Percentiles rank a stretch among this genome's conserved stretches.
phyloP scores from a whole-genome alignment of 2,329 filamentous ascomycete species.

The Fusarium dimerum region DNA sequence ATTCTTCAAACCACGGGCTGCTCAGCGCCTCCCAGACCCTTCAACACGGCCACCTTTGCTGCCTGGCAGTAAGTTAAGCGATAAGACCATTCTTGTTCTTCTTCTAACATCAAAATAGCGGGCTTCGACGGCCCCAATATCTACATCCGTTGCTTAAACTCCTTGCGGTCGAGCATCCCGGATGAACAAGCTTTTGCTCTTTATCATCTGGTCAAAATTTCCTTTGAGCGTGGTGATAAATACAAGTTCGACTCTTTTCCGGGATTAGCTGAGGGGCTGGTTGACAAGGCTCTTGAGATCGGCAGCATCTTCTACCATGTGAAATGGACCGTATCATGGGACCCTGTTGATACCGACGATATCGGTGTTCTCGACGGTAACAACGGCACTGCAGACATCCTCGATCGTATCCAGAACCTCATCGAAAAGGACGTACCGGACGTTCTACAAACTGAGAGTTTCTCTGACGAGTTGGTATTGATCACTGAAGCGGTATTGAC shows the following conservation, averaged over 20 bases:
- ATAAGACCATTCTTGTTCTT: background rate
- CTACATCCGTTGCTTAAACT: constrained; percentile 83
- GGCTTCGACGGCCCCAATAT: constrained; percentile 82
- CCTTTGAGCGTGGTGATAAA: constrained; percentile 90
- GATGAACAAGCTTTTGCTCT: constrained; percentile 90
- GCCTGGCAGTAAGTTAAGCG: constrained; percentile 59
- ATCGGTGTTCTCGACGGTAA: constrained; percentile 46
- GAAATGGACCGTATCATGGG: constrained; percentile 77
- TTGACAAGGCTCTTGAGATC: constrained; percentile 80
- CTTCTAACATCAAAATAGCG: constrained; percentile 33
- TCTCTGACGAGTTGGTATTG: constrained; percentile 70
- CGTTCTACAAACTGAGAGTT: constrained; percentile 71
- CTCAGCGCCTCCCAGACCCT: constrained; percentile 37
- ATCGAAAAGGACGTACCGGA: constrained; percentile 61
- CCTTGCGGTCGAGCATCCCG: constrained; percentile 75
- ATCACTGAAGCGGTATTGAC: constrained; percentile 86
- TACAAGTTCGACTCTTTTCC: constrained; percentile 94
- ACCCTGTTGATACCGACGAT: constrained; percentile 54
- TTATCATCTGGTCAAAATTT: constrained; percentile 93
- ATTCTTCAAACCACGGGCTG: constrained; percentile 53
- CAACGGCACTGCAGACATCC: constrained; percentile 52
- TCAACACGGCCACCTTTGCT: constrained; percentile 48
- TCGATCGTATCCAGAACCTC: constrained; percentile 70
- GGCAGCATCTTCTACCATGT: constrained; percentile 79
- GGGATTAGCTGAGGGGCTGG: constrained; percentile 81